Evolutionary conservation across 192 early-diverging fungal species (phyloP).

Genomic region (Backusella psychrophila): DNA sequence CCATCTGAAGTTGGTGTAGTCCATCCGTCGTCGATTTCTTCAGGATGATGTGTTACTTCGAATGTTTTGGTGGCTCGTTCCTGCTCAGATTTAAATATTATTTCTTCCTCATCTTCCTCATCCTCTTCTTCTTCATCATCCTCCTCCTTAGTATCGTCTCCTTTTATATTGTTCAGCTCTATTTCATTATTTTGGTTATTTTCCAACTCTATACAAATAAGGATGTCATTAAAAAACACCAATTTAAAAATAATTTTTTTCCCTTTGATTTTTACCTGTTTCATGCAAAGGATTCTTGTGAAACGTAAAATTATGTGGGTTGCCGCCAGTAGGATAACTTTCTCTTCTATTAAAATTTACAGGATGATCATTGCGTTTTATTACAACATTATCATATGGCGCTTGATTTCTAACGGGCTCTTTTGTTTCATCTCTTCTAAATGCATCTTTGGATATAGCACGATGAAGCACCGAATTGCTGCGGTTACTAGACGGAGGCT

Average conservation of each 20-base stretch:
- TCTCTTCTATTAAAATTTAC: constrained; percentile 5
- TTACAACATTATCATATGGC: background rate
- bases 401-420: background rate
- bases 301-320: background rate
- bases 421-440: constrained; percentile 4
- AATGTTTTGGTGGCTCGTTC: constrained; percentile 9
- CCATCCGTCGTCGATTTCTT: background rate
- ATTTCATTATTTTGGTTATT: constrained; percentile 4
- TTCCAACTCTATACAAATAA: background rate
- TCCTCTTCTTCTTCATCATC: background rate
- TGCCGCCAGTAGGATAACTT: background rate
- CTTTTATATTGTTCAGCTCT: background rate
- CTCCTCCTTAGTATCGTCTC: background rate
- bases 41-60: constrained; percentile 5
- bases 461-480: background rate
- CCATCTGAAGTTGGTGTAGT: background rate
- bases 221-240: background rate
- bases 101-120: constrained; percentile 18
- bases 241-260: background rate
- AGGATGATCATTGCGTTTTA: background rate
- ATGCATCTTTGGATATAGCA: constrained; percentile 7
- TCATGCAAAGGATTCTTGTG: background rate
- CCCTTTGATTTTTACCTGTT: background rate
- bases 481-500: background rate
- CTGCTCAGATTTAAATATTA: constrained; percentile 12